Base-by-base conservation (phyloP, 2,329 filamentous ascomycete genomes). In the Herpomyces periplanetae region DNA sequence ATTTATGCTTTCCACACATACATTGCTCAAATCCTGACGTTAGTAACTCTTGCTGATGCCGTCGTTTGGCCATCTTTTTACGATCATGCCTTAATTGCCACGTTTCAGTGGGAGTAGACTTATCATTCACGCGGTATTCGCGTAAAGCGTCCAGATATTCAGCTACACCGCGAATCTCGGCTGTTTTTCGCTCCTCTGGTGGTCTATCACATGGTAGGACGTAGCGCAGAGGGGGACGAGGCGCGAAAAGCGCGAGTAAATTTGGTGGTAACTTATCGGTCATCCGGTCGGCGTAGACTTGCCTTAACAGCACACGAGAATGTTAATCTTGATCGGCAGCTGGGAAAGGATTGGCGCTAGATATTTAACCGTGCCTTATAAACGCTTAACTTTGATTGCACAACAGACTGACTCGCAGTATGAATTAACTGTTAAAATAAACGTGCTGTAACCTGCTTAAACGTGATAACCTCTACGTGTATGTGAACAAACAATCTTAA, bases 251-350 rank as follows among this genome's bases (percentile, higher is more conserved):
- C 41, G 66, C 65, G 31, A 91, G 51, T 23, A 91, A 53, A 36
- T 85, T 75, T 21, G 65, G 68, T 23, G 80, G 75, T 9, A 96
- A 62, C 42, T 84, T 80, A 49, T 88, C 75, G 19, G 80, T 91
- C 80, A 91, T 96, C n/a, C n/a, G n/a, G n/a, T n/a, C n/a, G n/a
- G n/a, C n/a, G n/a, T n/a, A n/a, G n/a, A n/a, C n/a, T n/a, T n/a
- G n/a, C n/a, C n/a, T n/a, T n/a, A n/a, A n/a, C n/a, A n/a, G n/a
- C n/a, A n/a, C n/a, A n/a, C n/a, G n/a, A n/a, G n/a, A n/a, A n/a
- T n/a, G n/a, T n/a, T n/a, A n/a, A n/a, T n/a, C n/a, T n/a, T n/a
- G n/a, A n/a, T n/a, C n/a, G n/a, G n/a, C n/a, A n/a, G n/a, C n/a
- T n/a, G n/a, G n/a, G n/a, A n/a, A n/a, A n/a, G n/a, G n/a, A n/a